These are phyloP conservation scores for Saccharum spontaneum DNA, from an alignment of 176 grass and related monocot genomes.

Conservation along the genomic window DNA sequence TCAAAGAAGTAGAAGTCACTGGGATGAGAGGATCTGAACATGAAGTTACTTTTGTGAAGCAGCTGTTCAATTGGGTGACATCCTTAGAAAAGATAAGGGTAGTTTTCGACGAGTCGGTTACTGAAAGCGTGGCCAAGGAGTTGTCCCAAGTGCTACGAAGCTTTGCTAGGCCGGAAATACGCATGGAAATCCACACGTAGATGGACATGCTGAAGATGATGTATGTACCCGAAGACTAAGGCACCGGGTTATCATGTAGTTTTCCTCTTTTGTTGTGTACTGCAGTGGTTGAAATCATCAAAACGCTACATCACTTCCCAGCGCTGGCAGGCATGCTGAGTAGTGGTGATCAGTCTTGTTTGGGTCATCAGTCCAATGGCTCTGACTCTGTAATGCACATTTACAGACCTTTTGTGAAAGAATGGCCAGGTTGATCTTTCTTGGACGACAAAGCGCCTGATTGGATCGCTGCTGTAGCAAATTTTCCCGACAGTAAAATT, in stretches of 20 bases:
- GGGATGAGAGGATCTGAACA: conserved; percentile 5
- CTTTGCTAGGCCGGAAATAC: not conserved
- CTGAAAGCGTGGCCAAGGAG: not conserved
- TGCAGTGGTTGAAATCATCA: not conserved
- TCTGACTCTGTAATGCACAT: not conserved
- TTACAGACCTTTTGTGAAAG: no score
- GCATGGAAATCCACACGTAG: not conserved
- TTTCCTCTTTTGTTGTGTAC: not conserved
- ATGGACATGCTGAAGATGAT: not conserved
- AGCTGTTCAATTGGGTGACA: conserved; percentile 11
- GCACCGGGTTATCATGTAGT: not conserved
- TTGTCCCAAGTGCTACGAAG: not conserved
- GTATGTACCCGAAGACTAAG: not conserved
- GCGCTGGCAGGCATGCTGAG: not conserved
- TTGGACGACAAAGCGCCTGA: no score
- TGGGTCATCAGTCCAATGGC: no score
- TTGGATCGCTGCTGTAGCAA: no score
- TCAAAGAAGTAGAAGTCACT: conserved; percentile 29
- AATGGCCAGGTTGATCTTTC: no score
- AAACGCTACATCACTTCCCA: fast-evolving
- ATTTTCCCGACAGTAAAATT: no score
- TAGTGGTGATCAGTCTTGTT: no score
- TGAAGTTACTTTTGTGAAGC: conserved; percentile 10
- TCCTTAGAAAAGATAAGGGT: conserved; percentile 1
- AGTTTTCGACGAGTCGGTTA: not conserved